Percentiles rank a stretch among this genome's conserved stretches.
Conservation (phyloP, 371 early-diverging fungal species). For the Mortierella sp. region DNA sequence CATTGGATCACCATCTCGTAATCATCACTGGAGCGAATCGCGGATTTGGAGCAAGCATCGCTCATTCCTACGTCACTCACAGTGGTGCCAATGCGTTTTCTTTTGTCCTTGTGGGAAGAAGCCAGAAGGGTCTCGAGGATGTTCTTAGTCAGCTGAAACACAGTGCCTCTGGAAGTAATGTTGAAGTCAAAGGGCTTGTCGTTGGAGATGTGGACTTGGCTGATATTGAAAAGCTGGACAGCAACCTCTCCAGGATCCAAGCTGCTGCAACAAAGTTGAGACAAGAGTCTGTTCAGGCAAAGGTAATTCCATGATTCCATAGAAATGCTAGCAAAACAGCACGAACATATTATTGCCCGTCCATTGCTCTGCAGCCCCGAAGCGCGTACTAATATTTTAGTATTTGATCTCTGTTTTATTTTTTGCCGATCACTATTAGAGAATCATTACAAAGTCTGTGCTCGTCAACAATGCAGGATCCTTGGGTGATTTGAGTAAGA, state of each 20-base stretch:
- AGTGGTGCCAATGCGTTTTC: constrained; percentile 42
- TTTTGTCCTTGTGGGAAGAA: constrained; percentile 68
- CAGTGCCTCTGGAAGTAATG: constrained; percentile 7
- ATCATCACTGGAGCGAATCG: constrained; percentile 88
- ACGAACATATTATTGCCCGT: not conserved
- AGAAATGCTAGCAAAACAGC: not conserved
- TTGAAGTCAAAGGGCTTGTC: constrained; percentile 25
- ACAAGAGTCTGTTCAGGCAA: constrained; percentile 15
- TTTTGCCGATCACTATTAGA: constrained; percentile 10
- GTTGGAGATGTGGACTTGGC: constrained; percentile 45
- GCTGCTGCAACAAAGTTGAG: constrained; percentile 33
- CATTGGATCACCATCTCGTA: constrained; percentile 59
- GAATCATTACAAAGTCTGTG: constrained; percentile 59
- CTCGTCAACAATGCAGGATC: constrained; percentile 91
- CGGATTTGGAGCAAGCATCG: constrained; percentile 83
- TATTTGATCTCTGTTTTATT: not conserved
- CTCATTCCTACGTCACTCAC: constrained; percentile 43
- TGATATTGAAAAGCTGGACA: constrained; percentile 22
- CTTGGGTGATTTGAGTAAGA: constrained; percentile 78
- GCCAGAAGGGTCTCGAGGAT: constrained; percentile 18
- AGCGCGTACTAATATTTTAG: too few species aligned
- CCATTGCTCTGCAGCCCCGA: not conserved
- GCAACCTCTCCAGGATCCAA: constrained; percentile 36
- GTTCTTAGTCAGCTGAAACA: constrained; percentile 35
- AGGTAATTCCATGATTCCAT: constrained; percentile 12